Base-by-base conservation (phyloP, 2,329 filamentous ascomycete genomes). In the Mollisia scopiformis region DNA sequence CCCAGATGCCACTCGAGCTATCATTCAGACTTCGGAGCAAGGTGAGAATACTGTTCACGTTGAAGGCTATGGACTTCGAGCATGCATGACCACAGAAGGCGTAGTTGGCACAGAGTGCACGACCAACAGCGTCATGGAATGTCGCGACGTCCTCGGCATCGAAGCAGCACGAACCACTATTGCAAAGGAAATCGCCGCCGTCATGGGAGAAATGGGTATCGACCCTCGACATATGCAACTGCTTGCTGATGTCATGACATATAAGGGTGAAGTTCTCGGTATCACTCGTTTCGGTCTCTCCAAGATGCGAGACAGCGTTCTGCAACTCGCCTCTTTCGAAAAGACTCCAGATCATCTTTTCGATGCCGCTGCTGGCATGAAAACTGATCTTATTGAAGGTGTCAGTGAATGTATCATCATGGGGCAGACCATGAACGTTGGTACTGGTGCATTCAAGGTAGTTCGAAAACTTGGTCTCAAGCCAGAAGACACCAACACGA, bases 301-400 rank as follows among this genome's bases (percentile, higher is more conserved):
- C 59, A 99, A 98, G 82, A 98, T 97, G 90, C 85, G 95, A 55
- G 95, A 99, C 75, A 91, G 87, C 16, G 95, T 98, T 11, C 80
- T 99, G 58, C 95, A 99, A 76, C 84, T 99, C 13, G 95, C 95
- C 0, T 94, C 90, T 19, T 99, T 99, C 73, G 95, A 99, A 78
- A 98, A 98, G 84, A 99, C 95, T 50, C 93, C 95, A 0, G 95
- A 99, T 74, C 95, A 99, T 77, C 78, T 99, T 41, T 99, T 99
- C 72, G 94, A 97, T 65, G 95, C 95, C 2, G 95, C 93, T 6
- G 91, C 92, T 5, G 88, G 89, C 59, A 96, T 96, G 83, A 97
- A 97, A 80, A 89, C 87, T 28, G 95, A 99, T 77, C 83, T 86
- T 64, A 96, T 99, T 62, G 91, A 97, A 75, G 95, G 95, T 70